Evolutionary conservation across 169 alveolate genomes (phyloP).

Genomic region (Babesia ovis): DNA sequence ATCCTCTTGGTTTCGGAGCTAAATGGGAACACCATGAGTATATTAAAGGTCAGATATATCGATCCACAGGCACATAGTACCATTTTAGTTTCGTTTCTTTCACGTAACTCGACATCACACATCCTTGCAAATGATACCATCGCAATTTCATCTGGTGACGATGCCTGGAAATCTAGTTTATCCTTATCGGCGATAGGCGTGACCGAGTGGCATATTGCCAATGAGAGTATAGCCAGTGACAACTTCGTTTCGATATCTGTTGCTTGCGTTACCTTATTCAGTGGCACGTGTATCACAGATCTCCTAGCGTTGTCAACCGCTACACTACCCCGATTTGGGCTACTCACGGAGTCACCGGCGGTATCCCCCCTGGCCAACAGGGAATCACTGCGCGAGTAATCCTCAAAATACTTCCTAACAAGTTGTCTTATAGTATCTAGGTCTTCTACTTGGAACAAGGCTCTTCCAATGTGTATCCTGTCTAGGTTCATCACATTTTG

Average conservation of each 20-base stretch:
- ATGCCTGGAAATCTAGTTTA: constrained; percentile 89
- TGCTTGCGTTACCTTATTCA: neutral
- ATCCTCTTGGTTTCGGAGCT: constrained; percentile 95
- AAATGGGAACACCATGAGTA: constrained; percentile 94
- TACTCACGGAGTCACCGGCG: neutral
- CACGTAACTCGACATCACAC: constrained; percentile 87
- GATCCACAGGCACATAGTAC: constrained; percentile 68
- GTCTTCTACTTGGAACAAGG: constrained; percentile 67
- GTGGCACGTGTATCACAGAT: constrained; percentile 7
- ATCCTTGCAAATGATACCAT: constrained; percentile 92
- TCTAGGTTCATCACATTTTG: constrained; percentile 93
- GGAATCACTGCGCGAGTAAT: neutral
- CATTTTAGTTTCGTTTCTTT: constrained; percentile 86
- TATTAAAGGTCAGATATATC: constrained; percentile 77
- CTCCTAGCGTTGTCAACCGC: neutral
- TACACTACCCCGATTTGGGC: neutral
- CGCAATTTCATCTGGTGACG: constrained; percentile 99
- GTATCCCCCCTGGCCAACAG: neutral
- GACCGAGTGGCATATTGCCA: constrained; percentile 76
- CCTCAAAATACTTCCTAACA: constrained; percentile 40
- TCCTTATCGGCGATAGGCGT: constrained; percentile 66
- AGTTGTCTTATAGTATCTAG: constrained; percentile 48
- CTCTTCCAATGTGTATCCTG: constrained; percentile 76
- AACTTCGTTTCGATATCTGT: constrained; percentile 49
- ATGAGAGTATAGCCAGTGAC: constrained; percentile 70